Percentiles rank a stretch among this genome's conserved stretches.
phyloP scores from a whole-genome alignment of 345 rosid species.

The Acer negundo region DNA sequence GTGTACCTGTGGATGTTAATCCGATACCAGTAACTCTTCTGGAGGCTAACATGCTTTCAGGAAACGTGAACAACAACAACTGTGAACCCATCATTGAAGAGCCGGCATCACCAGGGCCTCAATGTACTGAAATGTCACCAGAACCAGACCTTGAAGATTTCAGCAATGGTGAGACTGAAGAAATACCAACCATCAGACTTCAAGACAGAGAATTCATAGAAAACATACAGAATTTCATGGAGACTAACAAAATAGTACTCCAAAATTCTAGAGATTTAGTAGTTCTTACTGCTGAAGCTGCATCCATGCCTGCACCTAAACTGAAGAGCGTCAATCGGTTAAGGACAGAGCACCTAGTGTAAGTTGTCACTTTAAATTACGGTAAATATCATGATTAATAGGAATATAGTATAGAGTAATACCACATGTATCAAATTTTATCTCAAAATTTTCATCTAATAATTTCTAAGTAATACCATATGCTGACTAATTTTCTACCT shows the following conservation, averaged over 20 bases:
- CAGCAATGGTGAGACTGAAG: constrained; percentile 32
- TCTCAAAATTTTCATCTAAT: too few relatives aligned
- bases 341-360: constrained; percentile 71
- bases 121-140: constrained; percentile 26
- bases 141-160: constrained; percentile 49
- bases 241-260: constrained; percentile 23
- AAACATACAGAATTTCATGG: constrained; percentile 31
- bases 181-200: constrained; percentile 46
- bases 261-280: constrained; percentile 49
- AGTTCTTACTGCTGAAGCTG: constrained; percentile 40
- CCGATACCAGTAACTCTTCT: constrained; percentile 18
- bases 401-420: too few relatives aligned
- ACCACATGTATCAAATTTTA: too few relatives aligned
- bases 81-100: constrained; percentile 62
- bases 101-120: constrained; percentile 47
- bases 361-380: constrained; percentile 31
- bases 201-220: constrained; percentile 36
- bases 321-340: constrained; percentile 41
- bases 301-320: constrained; percentile 45
- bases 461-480: too few relatives aligned
- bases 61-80: constrained; percentile 8
- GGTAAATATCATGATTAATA: too few relatives aligned
- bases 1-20: constrained; percentile 15
- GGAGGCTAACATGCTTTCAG: constrained; percentile 6
- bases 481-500: not conserved